These are phyloP conservation scores for Lactarius indigo DNA, from an alignment of 768 basidiomycete genomes.

Conservation along the genomic window DNA sequence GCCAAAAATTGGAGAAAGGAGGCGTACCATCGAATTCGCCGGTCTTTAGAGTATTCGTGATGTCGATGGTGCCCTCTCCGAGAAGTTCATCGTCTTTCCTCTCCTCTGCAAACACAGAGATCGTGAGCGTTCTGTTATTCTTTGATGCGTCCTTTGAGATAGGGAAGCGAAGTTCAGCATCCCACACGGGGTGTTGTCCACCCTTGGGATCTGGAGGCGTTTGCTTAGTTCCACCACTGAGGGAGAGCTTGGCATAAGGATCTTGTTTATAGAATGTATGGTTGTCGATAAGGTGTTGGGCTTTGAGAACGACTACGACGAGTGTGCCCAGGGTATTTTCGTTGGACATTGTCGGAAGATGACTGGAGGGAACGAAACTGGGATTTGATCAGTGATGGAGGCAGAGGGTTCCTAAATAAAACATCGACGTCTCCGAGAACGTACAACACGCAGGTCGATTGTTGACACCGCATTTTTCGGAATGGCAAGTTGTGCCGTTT, in stretches of 20 bases:
- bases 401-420: background rate
- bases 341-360: conserved; percentile 14
- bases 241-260: conserved; percentile 66
- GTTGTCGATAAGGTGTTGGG: conserved; percentile 75
- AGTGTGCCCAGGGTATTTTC: conserved; percentile 61
- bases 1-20: background rate
- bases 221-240: conserved; percentile 59
- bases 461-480: background rate
- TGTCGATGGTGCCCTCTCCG: conserved; percentile 72
- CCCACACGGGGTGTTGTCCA: conserved; percentile 93
- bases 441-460: background rate
- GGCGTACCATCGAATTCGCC: conserved; percentile 89
- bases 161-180: conserved; percentile 79
- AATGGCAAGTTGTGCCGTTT: background rate
- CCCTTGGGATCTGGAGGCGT: conserved; percentile 78
- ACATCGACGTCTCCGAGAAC: background rate
- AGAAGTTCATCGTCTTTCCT: conserved; percentile 67
- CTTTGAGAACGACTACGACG: conserved; percentile 82
- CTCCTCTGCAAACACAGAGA: conserved; percentile 82
- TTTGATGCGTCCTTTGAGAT: conserved; percentile 54
- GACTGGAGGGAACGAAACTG: background rate
- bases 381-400: background rate
- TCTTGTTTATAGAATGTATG: conserved; percentile 90
- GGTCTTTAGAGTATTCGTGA: conserved; percentile 71
- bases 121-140: conserved; percentile 59